Evolutionary conservation across 1,284 basidiomycete species (phyloP), one percentile per base, ranked within the genome.

Genomic region (Cronartium ribicola): DNA sequence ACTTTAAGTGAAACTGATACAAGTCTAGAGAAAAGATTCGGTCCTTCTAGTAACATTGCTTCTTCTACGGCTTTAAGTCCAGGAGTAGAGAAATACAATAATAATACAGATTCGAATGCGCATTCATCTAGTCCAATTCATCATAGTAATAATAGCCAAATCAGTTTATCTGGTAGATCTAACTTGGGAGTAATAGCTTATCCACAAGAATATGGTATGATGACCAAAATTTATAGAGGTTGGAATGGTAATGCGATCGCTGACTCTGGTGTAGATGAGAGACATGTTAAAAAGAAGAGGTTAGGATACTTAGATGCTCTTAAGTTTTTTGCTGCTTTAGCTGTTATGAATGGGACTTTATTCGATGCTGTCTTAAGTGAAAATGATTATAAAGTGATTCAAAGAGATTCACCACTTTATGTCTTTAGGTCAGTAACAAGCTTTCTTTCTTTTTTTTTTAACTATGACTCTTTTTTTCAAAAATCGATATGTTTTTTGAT

Each of bases 321-420:
- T 39, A 80, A 80, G 76, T 81, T 81, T 76, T 69, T 81, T 66
- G 79, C 79, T 41, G 80, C 80, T 10, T 77, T 79, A 75, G 75
- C 79, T 69, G 78, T 79, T 59, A 76, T 81, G 67, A 81, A 81
- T 76, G 80, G 79, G 41, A 81, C 80, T 37, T 78, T 79, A 75
- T 81, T 81, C 60, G 75, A 77, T 70, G 80, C 80, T 17, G 78
- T 78, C 29, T 62, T 80, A 59, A 70, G 71, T 5, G 74, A 77
- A 68, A 75, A 71, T 51, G 67, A 76, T 74, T 80, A 80, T 76
- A 70, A 76, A 20, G 77, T 76, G 8, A 79, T 80, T 62, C 79
- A 80, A 75, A 76, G 79, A 60, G 75, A 66, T 75, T 78, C 77
- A 7, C 80, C 80, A 13, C 76, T 78, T 59, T 80, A 80, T 77